Evolutionary conservation across 139 green algal genomes (phyloP).

Genomic region (Limnomonas spitsbergensis): DNA sequence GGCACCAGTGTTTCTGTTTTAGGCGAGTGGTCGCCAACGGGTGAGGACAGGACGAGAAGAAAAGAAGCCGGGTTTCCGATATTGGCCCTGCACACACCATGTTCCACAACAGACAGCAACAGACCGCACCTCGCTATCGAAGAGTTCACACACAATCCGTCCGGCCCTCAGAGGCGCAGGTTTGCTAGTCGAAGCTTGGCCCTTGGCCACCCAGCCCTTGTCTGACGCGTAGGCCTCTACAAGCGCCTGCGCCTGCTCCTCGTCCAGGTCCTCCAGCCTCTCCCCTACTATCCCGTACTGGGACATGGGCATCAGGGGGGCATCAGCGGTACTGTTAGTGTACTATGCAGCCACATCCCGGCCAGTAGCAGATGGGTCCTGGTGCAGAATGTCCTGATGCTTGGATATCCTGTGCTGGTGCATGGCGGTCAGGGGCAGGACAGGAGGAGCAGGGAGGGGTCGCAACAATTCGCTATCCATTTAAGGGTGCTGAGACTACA

Average conservation of each 20-base stretch:
- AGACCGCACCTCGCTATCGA: slow-evolving; percentile 31
- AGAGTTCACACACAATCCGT: slow-evolving; percentile 40
- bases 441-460: too few species aligned
- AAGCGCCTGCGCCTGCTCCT: slow-evolving; percentile 44
- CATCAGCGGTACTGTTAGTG: too few species aligned
- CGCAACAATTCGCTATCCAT: too few species aligned
- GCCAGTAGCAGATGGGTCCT: not conserved
- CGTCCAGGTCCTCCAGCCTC: slow-evolving; percentile 33
- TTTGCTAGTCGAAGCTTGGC: slow-evolving; percentile 10
- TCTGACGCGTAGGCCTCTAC: slow-evolving; percentile 50
- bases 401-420: not conserved
- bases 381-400: not conserved
- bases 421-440: not conserved
- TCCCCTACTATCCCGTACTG: slow-evolving; percentile 55
- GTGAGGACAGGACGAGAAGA: too few species aligned
- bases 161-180: slow-evolving; percentile 31
- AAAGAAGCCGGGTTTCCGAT: too few species aligned
- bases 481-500: too few species aligned
- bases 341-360: too few species aligned
- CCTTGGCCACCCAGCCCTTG: slow-evolving; percentile 44
- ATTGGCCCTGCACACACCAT: too few species aligned
- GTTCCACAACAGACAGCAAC: too few species aligned
- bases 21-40: too few species aligned
- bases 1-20: not conserved
- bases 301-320: not conserved